phyloP scores from a whole-genome alignment of 345 rosid species.

The Nasturtium officinale region DNA sequence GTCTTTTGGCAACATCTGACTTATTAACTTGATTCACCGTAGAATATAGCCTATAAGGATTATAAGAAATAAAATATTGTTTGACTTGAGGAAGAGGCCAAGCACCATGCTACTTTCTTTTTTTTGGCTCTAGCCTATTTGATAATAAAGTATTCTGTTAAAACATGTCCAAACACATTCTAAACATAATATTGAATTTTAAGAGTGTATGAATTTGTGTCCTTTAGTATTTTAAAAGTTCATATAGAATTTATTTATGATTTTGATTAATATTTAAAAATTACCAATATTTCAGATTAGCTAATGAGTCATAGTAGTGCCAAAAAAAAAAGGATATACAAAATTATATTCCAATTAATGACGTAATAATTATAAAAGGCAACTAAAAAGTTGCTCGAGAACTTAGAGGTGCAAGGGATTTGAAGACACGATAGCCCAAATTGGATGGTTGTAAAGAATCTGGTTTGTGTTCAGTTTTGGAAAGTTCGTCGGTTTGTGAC shows the following conservation, averaged over 20 bases:
- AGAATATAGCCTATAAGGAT: background rate
- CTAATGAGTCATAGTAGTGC: background rate
- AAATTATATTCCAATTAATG: background rate
- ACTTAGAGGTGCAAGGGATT: constrained; percentile 2
- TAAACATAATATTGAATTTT: background rate
- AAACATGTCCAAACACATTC: constrained; percentile 14
- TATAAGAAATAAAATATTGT: background rate
- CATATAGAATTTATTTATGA: background rate
- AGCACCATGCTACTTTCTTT: constrained; percentile 36
- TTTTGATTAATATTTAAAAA: too few relatives aligned
- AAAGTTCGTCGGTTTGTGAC: constrained; percentile 21
- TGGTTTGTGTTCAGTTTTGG: constrained; percentile 39
- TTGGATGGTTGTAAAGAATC: constrained; percentile 38
- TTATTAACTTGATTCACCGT: background rate
- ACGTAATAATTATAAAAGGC: constrained; percentile 27
- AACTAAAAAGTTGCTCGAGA: constrained; percentile 5
- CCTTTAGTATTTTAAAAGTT: background rate
- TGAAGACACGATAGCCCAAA: constrained; percentile 28
- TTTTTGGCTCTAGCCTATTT: constrained; percentile 10
- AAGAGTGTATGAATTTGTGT: background rate
- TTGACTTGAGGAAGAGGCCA: constrained; percentile 40
- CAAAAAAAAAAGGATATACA: background rate
- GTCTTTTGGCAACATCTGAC: background rate
- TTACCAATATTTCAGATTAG: background rate
- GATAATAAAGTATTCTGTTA: constrained; percentile 10